Percentiles rank a stretch among this genome's conserved stretches.
phyloP scores from a whole-genome alignment of 768 basidiomycete genomes.

The Amanita jacksonii region DNA sequence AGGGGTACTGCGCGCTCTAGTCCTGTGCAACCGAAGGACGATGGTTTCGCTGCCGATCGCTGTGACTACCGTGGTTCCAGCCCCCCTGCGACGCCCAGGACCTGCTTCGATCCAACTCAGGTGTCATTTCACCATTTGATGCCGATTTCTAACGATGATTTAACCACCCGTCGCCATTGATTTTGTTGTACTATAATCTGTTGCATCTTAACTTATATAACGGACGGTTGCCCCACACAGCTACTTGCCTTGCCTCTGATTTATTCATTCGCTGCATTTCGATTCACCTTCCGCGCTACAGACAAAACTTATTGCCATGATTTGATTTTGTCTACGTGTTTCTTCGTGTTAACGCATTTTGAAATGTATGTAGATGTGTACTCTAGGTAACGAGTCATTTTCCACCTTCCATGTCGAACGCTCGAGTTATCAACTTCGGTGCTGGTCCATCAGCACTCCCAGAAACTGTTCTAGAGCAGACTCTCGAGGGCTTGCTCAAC shows the following conservation, averaged over 20 bases:
- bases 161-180: not conserved
- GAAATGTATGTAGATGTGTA: no score
- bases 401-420: constrained; percentile 24
- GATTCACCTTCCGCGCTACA: no score
- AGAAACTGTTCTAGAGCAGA: constrained; percentile 74
- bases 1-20: constrained; percentile 43
- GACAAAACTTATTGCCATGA: no score
- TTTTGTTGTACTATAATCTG: not conserved
- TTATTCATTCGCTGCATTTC: no score
- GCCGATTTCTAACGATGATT: constrained; percentile 23
- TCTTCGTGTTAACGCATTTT: no score
- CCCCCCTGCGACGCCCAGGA: constrained; percentile 21
- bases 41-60: constrained; percentile 5
- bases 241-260: no score
- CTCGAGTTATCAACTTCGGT: constrained; percentile 79
- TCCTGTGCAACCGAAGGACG: constrained; percentile 10
- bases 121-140: constrained; percentile 52
- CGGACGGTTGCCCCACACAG: no score
- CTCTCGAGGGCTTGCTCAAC: constrained; percentile 79
- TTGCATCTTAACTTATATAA: not conserved
- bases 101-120: constrained; percentile 36
- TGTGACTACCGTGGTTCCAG: no score
- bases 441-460: constrained; percentile 93
- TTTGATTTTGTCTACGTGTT: no score
- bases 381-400: no score